Evolutionary conservation across 352 stramenopile species (phyloP).

Genomic region (Phytophthora sojae): DNA sequence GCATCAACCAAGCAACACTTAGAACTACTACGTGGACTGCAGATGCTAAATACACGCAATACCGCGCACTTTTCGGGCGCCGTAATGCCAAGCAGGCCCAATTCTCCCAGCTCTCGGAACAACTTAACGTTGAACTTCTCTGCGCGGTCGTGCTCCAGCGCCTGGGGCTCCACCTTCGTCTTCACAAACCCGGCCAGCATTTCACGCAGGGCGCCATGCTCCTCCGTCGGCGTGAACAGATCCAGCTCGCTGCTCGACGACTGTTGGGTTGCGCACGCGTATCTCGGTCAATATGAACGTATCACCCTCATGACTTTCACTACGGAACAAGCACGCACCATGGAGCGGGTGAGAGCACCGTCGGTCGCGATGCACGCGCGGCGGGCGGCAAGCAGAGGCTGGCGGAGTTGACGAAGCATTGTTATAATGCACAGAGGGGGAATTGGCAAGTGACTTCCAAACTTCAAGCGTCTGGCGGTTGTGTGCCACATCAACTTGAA

Average conservation of each 20-base stretch:
- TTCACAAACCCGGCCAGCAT: conserved; percentile 96
- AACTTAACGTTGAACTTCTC: conserved; percentile 98
- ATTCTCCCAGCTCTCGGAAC: conserved; percentile 94
- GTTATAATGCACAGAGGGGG: neutral
- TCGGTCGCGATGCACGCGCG: conserved; percentile 14
- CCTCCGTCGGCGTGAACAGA: conserved; percentile 90
- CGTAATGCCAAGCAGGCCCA: conserved; percentile 97
- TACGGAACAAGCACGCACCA: conserved; percentile 29
- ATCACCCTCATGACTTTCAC: neutral
- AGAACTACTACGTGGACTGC: neutral
- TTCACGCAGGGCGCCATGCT: conserved; percentile 90
- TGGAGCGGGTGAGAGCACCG: conserved; percentile 15
- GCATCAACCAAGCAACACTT: neutral
- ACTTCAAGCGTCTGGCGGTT: conserved; percentile 36
- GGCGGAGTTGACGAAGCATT: conserved; percentile 45
- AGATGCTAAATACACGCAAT: neutral
- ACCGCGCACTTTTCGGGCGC: conserved; percentile 92
- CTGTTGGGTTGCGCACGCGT: conserved; percentile 13
- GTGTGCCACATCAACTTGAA: conserved; percentile 41
- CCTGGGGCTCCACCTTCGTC: conserved; percentile 98
- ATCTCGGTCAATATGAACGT: conserved; percentile 4
- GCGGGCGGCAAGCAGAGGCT: conserved; percentile 26
- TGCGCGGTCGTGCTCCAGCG: conserved; percentile 94
- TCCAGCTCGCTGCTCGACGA: conserved; percentile 54
- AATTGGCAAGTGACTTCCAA: conserved; percentile 21